phyloP scores from a whole-genome alignment of 2,329 filamentous ascomycete species.

The Fusarium torreyae region DNA sequence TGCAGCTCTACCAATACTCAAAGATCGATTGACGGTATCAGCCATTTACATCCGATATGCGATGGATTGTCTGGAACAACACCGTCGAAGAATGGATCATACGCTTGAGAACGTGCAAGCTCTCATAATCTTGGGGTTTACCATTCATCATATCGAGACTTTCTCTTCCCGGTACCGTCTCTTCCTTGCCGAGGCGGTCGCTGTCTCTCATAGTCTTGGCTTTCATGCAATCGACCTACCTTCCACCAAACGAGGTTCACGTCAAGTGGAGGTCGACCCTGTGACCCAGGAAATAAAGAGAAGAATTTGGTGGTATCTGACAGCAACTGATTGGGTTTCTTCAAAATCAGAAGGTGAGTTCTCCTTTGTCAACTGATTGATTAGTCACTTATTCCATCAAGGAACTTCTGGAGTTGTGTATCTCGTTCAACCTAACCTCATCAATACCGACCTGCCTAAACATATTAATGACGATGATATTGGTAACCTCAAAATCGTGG shows the following conservation, averaged over 20 bases:
- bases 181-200: neutral
- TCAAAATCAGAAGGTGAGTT: neutral
- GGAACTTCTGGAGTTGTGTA: neutral
- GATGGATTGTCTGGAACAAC: conserved; percentile 5
- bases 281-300: neutral
- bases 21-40: fast-evolving
- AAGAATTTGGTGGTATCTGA: neutral
- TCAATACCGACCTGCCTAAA: neutral
- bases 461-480: neutral
- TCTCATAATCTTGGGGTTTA: neutral
- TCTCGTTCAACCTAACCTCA: conserved; percentile 2
- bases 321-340: neutral
- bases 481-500: fast-evolving
- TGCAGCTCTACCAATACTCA: neutral
- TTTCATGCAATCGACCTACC: neutral
- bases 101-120: conserved; percentile 2
- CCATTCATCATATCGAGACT: neutral
- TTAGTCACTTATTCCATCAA: neutral
- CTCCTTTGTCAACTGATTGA: fast-evolving
- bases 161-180: neutral
- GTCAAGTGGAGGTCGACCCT: fast-evolving
- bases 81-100: neutral
- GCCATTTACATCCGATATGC: neutral
- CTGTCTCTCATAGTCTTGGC: conserved; percentile 3
- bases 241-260: neutral